Evolutionary conservation across 495 filamentous ascomycete genomes (phyloP).

Genomic region (Trichoderma virens): DNA sequence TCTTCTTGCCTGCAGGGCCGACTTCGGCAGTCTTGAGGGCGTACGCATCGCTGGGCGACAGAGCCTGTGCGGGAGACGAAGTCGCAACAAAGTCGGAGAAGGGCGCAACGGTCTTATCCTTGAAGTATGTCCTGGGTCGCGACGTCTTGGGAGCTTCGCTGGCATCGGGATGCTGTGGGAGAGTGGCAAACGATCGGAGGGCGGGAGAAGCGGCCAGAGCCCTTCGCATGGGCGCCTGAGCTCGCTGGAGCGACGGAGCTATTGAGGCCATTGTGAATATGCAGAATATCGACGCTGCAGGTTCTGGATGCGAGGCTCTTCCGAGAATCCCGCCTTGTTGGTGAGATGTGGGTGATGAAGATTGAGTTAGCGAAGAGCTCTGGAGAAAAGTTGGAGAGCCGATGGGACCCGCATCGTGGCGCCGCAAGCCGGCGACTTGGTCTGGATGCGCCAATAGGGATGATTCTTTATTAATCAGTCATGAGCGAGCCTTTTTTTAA

Average conservation of each 20-base stretch:
- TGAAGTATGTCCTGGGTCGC: constrained; percentile 61
- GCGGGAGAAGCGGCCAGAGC: neutral
- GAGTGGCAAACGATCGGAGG: constrained; percentile 6
- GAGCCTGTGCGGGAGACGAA: constrained; percentile 27
- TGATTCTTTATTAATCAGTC: neutral
- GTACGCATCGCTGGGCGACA: constrained; percentile 51
- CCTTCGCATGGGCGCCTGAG: constrained; percentile 4
- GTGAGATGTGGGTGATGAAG: neutral
- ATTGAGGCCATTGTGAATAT: constrained; percentile 9
- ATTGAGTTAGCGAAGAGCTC: neutral
- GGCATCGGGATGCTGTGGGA: constrained; percentile 11
- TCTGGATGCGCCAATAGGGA: neutral
- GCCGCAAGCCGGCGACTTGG: neutral
- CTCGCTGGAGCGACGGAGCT: constrained; percentile 1
- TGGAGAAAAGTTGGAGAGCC: constrained; percentile 2
- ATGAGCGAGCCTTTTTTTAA: neutral
- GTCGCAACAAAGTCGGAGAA: constrained; percentile 72
- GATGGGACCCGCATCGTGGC: constrained; percentile 5
- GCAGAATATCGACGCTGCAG: neutral
- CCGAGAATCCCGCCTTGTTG: constrained; percentile 1
- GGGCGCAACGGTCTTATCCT: constrained; percentile 76
- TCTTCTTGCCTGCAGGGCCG: constrained; percentile 71
- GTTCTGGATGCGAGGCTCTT: too few relatives aligned
- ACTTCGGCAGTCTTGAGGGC: constrained; percentile 71
- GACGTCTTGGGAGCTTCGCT: constrained; percentile 10